phyloP scores from a whole-genome alignment of 2,329 filamentous ascomycete species.

The Rhinocladiella mackenziei region DNA sequence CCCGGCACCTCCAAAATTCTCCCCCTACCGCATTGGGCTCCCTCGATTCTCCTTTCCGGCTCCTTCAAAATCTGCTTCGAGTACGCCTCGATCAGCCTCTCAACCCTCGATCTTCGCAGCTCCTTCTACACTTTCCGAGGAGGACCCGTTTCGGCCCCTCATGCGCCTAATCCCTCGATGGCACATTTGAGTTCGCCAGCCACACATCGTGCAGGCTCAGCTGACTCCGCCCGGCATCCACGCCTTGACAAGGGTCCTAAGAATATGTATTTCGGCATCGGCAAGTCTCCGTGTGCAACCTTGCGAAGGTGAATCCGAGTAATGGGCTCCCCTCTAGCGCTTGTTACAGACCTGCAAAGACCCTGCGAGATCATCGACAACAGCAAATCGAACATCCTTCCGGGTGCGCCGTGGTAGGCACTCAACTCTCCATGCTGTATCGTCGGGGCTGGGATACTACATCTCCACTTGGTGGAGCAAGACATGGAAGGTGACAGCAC shows the following conservation, averaged over 20 bases:
- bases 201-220: slow-evolving; percentile 3
- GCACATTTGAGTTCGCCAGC: slow-evolving; percentile 4
- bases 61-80: too few species aligned
- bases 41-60: too few species aligned
- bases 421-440: background rate
- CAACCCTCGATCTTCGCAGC: too few species aligned
- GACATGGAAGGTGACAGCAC: too few species aligned
- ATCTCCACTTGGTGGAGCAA: too few species aligned
- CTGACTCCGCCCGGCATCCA: slow-evolving; percentile 4
- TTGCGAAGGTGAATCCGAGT: slow-evolving; percentile 4
- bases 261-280: slow-evolving; percentile 2
- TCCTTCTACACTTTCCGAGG: too few species aligned
- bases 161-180: slow-evolving; percentile 9
- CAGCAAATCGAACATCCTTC: background rate
- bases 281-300: slow-evolving; percentile 3
- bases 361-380: background rate
- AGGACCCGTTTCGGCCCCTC: slow-evolving; percentile 1
- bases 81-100: too few species aligned
- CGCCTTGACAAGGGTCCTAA: slow-evolving; percentile 3
- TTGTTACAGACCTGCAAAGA: slow-evolving; percentile 1
- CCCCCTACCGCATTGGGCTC: slow-evolving; percentile 1
- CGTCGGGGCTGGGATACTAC: background rate
- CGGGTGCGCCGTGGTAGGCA: background rate
- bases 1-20: slow-evolving; percentile 4
- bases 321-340: slow-evolving; percentile 3